Evolutionary conservation across 208 protist genomes (phyloP), one percentile per base, ranked within the genome.

Genomic region (Novymonas esmeraldas): DNA sequence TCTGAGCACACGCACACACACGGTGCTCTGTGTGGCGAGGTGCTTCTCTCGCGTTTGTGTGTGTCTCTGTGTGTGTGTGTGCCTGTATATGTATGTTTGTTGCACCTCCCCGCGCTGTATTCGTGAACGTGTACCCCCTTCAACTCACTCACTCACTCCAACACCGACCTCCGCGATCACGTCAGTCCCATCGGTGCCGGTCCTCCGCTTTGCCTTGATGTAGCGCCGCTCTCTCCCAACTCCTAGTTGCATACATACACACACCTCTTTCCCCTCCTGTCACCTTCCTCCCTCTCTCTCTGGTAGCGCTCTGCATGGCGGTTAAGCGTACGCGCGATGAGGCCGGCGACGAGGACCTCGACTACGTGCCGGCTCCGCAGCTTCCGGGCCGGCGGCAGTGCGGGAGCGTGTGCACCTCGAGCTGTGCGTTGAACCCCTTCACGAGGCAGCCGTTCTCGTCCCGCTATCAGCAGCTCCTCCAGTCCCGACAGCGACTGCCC

Each of bases 401-500:
- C 20, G 10, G 6, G n/a, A 13, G 34, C 29, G 22, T 7, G 14
- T 41, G 31, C 13, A 29, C 54, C 34, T 59, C 54, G 11, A 44
- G 6, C n/a, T 38, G 42, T 33, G 57, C 20, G 16, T 18, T 78
- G 2, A 87, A 75, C 33, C 70, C 68, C n/a, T 81, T 90, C 44
- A 92, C 85, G 1, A 58, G 68, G 11, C 33, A 67, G 39, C 80
- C 86, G 0, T 92, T 81, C 34, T 83, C 78, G 31, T 13, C 60
- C 11, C 57, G 58, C 36, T 93, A 93, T 60, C 77, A 81, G 22
- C 36, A 73, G 6, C 55, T 95, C 20, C 76, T 85, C 26, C 9
- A 50, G 20, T 33, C 61, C 0, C 85, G 90, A 0, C 33, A 78
- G 54, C 46, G 64, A 38, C 81, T 97, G 46, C 92, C 92, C 6